Evolutionary conservation across 768 basidiomycete species (phyloP).

Genomic region (Mycena pura): DNA sequence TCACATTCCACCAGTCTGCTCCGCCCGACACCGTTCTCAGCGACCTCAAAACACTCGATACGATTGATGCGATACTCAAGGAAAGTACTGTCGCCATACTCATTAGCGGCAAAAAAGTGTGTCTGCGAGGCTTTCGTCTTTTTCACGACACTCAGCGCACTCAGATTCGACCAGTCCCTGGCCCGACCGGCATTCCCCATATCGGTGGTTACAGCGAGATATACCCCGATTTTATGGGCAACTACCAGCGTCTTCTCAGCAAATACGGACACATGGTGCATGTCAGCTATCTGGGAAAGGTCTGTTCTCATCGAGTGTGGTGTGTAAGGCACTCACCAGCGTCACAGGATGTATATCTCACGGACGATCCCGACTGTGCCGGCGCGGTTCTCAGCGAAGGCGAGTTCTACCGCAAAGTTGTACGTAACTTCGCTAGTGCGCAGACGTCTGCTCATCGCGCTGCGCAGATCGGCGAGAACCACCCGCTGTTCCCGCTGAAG

Average conservation of each 20-base stretch:
- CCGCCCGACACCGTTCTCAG: neutral
- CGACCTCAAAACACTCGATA: neutral
- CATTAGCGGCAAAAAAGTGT: constrained; percentile 20
- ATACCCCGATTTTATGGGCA: constrained; percentile 26
- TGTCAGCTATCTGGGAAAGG: constrained; percentile 21
- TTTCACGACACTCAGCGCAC: neutral
- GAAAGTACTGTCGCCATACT: constrained; percentile 9
- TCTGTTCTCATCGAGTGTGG: neutral
- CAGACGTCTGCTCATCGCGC: neutral
- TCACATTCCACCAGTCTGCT: constrained; percentile 16
- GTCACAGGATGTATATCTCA: constrained; percentile 10
- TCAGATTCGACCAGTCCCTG: constrained; percentile 22
- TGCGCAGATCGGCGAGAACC: constrained; percentile 12
- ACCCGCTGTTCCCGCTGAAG: constrained; percentile 21
- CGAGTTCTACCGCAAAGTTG: constrained; percentile 18
- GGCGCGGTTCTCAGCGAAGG: constrained; percentile 16
- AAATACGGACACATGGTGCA: constrained; percentile 23
- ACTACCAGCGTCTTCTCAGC: constrained; percentile 22
- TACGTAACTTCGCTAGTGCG: neutral
- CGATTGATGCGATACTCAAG: neutral
- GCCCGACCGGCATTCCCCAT: constrained; percentile 19
- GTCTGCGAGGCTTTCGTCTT: neutral
- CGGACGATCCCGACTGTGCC: constrained; percentile 24
- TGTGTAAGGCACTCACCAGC: neutral
- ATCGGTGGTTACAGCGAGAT: constrained; percentile 25